Evolutionary conservation across 2,329 filamentous ascomycete genomes (phyloP).

Genomic region (Drechmeria coniospora): DNA sequence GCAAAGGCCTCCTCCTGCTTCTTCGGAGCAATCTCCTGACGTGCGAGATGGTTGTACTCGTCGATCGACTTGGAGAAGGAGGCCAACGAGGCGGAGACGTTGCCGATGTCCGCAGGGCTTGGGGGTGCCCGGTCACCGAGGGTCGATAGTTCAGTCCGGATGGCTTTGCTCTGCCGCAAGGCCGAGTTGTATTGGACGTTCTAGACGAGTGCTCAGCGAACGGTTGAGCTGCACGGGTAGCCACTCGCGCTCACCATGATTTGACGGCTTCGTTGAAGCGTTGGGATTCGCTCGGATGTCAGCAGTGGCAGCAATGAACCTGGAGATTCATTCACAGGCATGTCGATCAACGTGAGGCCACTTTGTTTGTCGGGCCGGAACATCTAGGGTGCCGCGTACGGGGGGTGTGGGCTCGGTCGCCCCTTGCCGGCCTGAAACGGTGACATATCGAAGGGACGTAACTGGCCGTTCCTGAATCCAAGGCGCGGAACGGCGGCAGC

Average conservation of each 20-base stretch:
- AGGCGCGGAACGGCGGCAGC: too few relatives aligned
- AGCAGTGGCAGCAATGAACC: too few relatives aligned
- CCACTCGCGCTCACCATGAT: not conserved
- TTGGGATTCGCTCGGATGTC: too few relatives aligned
- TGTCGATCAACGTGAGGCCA: too few relatives aligned
- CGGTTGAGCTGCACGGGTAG: too few relatives aligned
- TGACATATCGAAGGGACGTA: too few relatives aligned
- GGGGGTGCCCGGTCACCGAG: slow-evolving; percentile 51
- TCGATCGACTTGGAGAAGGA: slow-evolving; percentile 80
- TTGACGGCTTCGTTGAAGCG: not conserved
- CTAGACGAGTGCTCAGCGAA: slow-evolving; percentile 22
- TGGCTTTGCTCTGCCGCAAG: slow-evolving; percentile 66
- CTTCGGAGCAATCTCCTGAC: slow-evolving; percentile 74
- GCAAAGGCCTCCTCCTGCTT: slow-evolving; percentile 88
- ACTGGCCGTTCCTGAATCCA: too few relatives aligned
- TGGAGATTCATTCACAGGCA: too few relatives aligned
- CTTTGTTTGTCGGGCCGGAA: too few relatives aligned
- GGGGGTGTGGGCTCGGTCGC: too few relatives aligned
- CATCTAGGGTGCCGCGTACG: too few relatives aligned
- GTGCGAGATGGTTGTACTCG: slow-evolving; percentile 74
- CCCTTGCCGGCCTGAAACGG: too few relatives aligned
- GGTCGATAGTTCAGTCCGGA: slow-evolving; percentile 60
- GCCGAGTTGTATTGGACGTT: slow-evolving; percentile 78
- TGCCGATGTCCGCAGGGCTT: slow-evolving; percentile 41
- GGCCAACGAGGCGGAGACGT: slow-evolving; percentile 63